Conservation (phyloP, 352 stramenopile species). For the Globisporangium polare region DNA sequence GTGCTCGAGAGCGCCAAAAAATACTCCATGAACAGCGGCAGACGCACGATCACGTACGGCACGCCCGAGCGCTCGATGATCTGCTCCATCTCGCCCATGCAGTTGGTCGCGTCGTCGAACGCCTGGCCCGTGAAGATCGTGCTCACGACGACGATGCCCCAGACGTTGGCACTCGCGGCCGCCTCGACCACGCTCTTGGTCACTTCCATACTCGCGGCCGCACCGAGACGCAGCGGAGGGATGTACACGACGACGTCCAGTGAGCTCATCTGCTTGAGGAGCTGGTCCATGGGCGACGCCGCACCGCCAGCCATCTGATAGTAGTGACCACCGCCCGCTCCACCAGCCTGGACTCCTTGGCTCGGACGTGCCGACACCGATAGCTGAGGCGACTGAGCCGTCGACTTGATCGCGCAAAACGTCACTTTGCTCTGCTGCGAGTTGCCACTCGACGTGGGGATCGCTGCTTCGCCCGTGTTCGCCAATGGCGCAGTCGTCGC, state of each 20-base stretch:
- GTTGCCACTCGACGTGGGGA: slow-evolving; percentile 32
- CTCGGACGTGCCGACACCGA: slow-evolving; percentile 7
- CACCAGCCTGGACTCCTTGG: not conserved
- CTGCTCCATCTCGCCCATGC: slow-evolving; percentile 60
- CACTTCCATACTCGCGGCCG: slow-evolving; percentile 49
- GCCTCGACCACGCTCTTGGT: slow-evolving; percentile 50
- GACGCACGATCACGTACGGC: slow-evolving; percentile 52
- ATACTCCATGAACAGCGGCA: slow-evolving; percentile 82
- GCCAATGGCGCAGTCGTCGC: slow-evolving; percentile 23
- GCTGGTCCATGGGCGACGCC: slow-evolving; percentile 43
- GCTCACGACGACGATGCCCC: slow-evolving; percentile 72
- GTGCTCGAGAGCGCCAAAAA: slow-evolving; percentile 44
- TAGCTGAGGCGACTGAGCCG: slow-evolving; percentile 14
- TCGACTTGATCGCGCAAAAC: slow-evolving; percentile 63
- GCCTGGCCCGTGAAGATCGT: slow-evolving; percentile 46
- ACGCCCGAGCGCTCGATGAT: slow-evolving; percentile 56
- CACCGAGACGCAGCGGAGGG: slow-evolving; percentile 51
- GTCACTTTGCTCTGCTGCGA: slow-evolving; percentile 62
- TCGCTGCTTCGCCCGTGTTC: slow-evolving; percentile 40
- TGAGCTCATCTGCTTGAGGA: slow-evolving; percentile 55
- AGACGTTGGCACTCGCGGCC: slow-evolving; percentile 41
- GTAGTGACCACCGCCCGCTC: slow-evolving; percentile 12
- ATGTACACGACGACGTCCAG: slow-evolving; percentile 73
- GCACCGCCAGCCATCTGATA: slow-evolving; percentile 37
- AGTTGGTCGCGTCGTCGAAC: slow-evolving; percentile 38